phyloP scores from a whole-genome alignment of 192 early-diverging fungal genomes.

The Linnemannia schmuckeri region DNA sequence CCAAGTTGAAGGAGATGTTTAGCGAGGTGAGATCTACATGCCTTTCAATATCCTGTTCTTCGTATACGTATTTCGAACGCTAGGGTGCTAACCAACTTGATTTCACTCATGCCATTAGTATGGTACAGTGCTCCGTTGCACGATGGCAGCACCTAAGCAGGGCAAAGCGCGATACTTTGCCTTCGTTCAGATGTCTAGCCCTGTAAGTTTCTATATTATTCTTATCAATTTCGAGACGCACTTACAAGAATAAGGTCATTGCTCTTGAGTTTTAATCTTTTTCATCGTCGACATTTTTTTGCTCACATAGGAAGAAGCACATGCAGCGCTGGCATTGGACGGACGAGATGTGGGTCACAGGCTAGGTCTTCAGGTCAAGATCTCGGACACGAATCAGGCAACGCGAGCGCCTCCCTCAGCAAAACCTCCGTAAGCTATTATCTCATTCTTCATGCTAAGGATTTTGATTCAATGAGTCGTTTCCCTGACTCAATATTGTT shows the following conservation, averaged over 20 bases:
- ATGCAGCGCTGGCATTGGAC: slow-evolving; percentile 37
- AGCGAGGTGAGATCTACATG: slow-evolving; percentile 10
- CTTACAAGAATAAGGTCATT: background rate
- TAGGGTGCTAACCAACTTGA: background rate
- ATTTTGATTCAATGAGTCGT: background rate
- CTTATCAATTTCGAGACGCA: no score
- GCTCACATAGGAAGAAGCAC: slow-evolving; percentile 30
- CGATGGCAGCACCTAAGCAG: background rate
- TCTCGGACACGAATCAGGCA: slow-evolving; percentile 36
- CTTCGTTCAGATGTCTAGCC: slow-evolving; percentile 25
- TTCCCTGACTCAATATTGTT: background rate
- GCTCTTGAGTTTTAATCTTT: background rate
- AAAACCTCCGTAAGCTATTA: slow-evolving; percentile 27
- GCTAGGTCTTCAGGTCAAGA: slow-evolving; percentile 33
- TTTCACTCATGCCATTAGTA: background rate
- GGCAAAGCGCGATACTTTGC: slow-evolving; percentile 16
- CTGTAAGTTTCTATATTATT: slow-evolving; percentile 14
- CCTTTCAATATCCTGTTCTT: background rate
- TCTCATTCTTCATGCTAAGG: background rate
- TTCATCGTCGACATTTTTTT: background rate
- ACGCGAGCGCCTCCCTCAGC: background rate
- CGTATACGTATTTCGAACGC: background rate
- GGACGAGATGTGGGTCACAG: slow-evolving; percentile 45
- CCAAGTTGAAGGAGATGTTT: slow-evolving; percentile 25
- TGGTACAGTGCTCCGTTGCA: slow-evolving; percentile 27